Evolutionary conservation across 2,329 filamentous ascomycete species (phyloP).

Genomic region (Scytalidium lignicola): DNA sequence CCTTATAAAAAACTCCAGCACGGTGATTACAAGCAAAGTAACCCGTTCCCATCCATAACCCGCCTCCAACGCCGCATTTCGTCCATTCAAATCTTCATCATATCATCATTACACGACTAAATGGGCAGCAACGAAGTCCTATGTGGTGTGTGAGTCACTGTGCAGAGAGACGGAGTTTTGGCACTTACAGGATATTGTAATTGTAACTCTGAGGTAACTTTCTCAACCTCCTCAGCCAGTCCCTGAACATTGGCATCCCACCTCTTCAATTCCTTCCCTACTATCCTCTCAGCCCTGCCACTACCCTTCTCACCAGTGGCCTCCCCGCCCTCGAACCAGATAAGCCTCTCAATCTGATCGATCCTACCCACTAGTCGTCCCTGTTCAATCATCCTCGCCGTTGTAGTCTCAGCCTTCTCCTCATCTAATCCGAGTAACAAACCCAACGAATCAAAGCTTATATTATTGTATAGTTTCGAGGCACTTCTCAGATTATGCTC

Average conservation of each 20-base stretch:
- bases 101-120: background rate
- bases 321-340: conserved; percentile 78
- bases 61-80: no score
- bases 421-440: conserved; percentile 71
- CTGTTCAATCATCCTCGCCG: conserved; percentile 93
- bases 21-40: no score
- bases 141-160: background rate
- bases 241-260: conserved; percentile 90
- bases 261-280: conserved; percentile 67
- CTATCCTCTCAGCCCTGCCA: conserved; percentile 56
- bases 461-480: conserved; percentile 74
- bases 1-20: no score
- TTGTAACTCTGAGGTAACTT: conserved; percentile 75
- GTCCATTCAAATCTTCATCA: background rate
- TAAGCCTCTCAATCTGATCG: conserved; percentile 84
- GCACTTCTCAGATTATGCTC: conserved; percentile 93
- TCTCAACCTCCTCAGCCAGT: conserved; percentile 84
- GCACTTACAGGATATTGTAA: conserved; percentile 67
- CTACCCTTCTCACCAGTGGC: conserved; percentile 65
- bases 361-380: conserved; percentile 82
- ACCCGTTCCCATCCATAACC: no score
- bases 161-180: background rate
- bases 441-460: conserved; percentile 70
- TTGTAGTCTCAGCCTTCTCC: conserved; percentile 83
- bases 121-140: background rate